Evolutionary conservation across 2,329 filamentous ascomycete species (phyloP), one percentile per base, ranked within the genome.

Genomic region (Penicillium sp.): DNA sequence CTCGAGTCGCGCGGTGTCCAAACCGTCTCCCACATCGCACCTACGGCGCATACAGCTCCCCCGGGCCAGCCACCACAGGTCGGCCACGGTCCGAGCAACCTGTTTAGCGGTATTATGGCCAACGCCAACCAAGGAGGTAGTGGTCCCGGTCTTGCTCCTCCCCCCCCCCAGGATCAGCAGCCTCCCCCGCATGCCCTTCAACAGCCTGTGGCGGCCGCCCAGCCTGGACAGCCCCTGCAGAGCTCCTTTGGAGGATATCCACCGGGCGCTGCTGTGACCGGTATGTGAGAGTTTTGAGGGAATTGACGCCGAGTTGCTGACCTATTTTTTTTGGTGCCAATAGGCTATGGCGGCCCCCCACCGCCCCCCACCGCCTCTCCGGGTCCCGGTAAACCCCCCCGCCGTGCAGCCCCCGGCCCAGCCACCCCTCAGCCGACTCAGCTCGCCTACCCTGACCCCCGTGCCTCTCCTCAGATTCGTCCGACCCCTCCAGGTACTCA

Each of bases 61-160:
- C 91, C 95, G 77, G 90, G 92, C 61, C 90, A 90, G 60, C 93
- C 95, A 35, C 93, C 88, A 35, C 80, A 91, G 50, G 90, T 98
- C 66, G 91, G 92, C 27, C 90, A 96, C 70, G 93, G 93, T 26
- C 87, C 87, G 55, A 93, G 90, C 73, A 95, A 96, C 70, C 83
- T 98, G 42, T 98, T 99, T 72, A 92, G 92, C 66, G 92, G 92
- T 55, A 96, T 98, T 72, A 98, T 99, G 91, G 87, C 93, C 55
- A 33, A 33, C 31, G 29, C 29, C 29, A 93, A 93, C 63, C 87
- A 88, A 75, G 90, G 88, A 68, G 92, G 93, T 78, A 90, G 88
- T 68, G 92, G 90, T 60, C 90, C 92, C 62, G 91, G 91, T 59
- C 88, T 96, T 66, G 92, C 92, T 63, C 87, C 86, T 68, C 90